Base-by-base conservation (phyloP, 805 yeast genomes). In the Brettanomyces bruxellensis region DNA sequence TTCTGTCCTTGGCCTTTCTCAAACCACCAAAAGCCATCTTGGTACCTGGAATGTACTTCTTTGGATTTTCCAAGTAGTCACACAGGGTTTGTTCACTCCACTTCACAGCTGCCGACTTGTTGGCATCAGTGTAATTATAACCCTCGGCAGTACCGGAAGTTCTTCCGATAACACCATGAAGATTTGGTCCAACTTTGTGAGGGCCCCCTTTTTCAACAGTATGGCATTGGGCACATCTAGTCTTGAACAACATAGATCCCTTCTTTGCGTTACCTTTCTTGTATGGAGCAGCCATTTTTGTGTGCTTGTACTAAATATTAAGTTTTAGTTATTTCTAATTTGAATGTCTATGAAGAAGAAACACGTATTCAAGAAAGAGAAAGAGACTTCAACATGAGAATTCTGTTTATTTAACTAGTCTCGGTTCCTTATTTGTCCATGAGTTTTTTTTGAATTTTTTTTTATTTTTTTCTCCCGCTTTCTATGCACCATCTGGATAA, bases 11-110 rank as follows among this genome's bases (percentile, higher is more conserved):
- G 56, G 89, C 83, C 81, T 93, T 93, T 90, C 93, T 93, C 73
- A 93, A 81, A 77, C 99, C 99, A 76, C 96, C 99, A 64, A 91
- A 93, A 56, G 99, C 98, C 99, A 93, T 93, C 86, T 93, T 93
- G 78, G 98, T 93, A 72, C 99, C 99, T 69, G 99, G 99, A 61
- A 93, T 89, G 79, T 89, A 93, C 78, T 93, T 93, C 95, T 93
- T 93, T 76, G 99, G 99, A 86, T 93, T 93, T 75, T 86, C 95
- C 72, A 93, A 81, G 84, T 93, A 93, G 71, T 86, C 95, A 61
- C 84, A 78, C 85, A 93, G 79, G 70, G 88, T 79, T 68, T 89
- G 89, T 65, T 81, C 89, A 57, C 65, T 60, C 99, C 99, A 93
- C 50, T 61, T 60, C 53, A 93, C 95, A 66, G 89, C 95, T 75